Evolutionary conservation across 2,329 filamentous ascomycete species (phyloP), one percentile per base, ranked within the genome.

Genomic region (Aspergillus sp.): DNA sequence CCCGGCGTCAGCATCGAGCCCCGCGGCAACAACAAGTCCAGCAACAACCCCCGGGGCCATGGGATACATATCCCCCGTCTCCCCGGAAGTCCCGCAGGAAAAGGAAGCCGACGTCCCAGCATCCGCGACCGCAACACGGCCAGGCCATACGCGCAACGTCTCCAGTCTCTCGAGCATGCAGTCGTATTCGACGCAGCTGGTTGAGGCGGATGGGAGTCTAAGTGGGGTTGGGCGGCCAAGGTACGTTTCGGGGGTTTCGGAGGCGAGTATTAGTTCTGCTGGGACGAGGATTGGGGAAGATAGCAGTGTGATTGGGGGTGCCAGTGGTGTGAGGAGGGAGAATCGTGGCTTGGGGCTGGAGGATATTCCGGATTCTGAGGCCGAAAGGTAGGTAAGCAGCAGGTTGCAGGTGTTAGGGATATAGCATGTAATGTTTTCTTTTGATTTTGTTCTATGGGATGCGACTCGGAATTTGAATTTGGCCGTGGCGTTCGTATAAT

Each of bases 121-220:
- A 7, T 6, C 9, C 11, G 34, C 31, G 25, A 28, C 25, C 2
- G 25, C 25, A 28, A 28, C 25, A 3, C 61, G 61, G 4, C 57
- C 59, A 13, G 22, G 22, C 0, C 63, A 67, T 28, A 30, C 50
- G n/a, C 63, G 65, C 9, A 62, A 65, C 3, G 19, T 62, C 1
- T 67, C 65, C 3, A 62, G 59, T 30, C 17, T 64, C 3, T 66
- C 65, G 9, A 67, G 54, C 6, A 51, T 48, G 6, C 60, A 48
- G 28, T 57, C 61, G 9, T 52, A 54, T 25, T 34, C 55, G 25
- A 41, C 34, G 11, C 11, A 60, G 61, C 55, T 15, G 48, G 55
- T 34, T 17, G 51, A 60, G 1, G 54, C 50, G 9, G 28, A 57
- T 3, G 38, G 30, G 15, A 19, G 49, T 17, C 22, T 43, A 3